Evolutionary conservation across 192 early-diverging fungal genomes (phyloP).

Genomic region (Coemansia sp.): DNA sequence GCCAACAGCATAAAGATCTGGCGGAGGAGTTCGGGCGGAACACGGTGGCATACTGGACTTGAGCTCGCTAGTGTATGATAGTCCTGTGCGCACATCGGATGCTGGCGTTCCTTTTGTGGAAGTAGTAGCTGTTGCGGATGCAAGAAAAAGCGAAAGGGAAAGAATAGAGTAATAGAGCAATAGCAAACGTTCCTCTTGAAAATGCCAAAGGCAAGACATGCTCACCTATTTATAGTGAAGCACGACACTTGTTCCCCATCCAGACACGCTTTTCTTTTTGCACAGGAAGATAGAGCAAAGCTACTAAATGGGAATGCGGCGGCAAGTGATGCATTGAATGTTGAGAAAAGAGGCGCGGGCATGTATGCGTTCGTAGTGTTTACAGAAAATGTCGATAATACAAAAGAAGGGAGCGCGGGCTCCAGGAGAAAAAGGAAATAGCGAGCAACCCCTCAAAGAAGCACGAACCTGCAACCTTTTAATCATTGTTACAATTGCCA

Average conservation of each 20-base stretch:
- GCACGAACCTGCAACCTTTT: neutral
- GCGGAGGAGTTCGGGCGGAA: slow-evolving; percentile 40
- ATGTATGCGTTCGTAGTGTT: neutral
- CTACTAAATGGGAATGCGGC: too few species aligned
- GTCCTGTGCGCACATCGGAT: neutral
- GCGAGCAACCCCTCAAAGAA: neutral
- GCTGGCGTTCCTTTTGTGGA: too few species aligned
- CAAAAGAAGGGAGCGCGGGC: too few species aligned
- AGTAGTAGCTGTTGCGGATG: too few species aligned
- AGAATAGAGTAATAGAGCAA: neutral
- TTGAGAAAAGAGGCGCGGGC: neutral
- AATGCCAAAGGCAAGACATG: neutral
- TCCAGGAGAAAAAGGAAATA: slow-evolving; percentile 1
- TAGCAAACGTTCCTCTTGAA: neutral
- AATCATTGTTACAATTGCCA: neutral
- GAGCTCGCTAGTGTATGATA: neutral
- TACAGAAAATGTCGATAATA: neutral
- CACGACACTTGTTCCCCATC: too few species aligned
- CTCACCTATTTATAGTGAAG: neutral
- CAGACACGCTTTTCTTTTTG: too few species aligned
- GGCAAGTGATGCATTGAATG: neutral
- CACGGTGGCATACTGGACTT: slow-evolving; percentile 22
- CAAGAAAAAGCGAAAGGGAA: neutral
- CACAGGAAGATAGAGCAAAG: neutral
- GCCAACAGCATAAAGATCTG: slow-evolving; percentile 29